Conservation (phyloP, 106 monocot species). For the Dendrobium huoshanense region DNA sequence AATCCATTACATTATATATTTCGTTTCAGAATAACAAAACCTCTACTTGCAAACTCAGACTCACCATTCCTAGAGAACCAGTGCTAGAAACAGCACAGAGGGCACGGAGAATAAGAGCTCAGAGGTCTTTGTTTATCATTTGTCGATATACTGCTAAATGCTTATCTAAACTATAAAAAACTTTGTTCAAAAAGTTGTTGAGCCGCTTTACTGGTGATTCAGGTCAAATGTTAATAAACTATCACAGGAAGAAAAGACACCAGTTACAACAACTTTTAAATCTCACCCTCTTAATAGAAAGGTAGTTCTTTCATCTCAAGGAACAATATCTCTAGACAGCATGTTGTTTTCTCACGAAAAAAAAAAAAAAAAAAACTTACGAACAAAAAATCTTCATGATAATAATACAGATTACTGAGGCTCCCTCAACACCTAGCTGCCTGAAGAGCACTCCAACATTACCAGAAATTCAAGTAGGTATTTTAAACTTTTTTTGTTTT, state of each 20-base stretch:
- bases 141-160: not conserved
- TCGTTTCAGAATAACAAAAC: conserved; percentile 26
- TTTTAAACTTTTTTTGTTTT: not conserved
- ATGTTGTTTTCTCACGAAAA: not conserved
- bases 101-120: conserved; percentile 39
- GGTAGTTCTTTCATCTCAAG: conserved; percentile 15
- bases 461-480: conserved; percentile 42
- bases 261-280: conserved; percentile 27
- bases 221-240: conserved; percentile 35
- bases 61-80: conserved; percentile 80
- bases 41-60: conserved; percentile 29
- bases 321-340: not conserved
- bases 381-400: not conserved
- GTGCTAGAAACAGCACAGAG: conserved; percentile 64
- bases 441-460: conserved; percentile 42
- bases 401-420: conserved; percentile 42
- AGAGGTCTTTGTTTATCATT: conserved; percentile 10
- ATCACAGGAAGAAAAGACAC: conserved; percentile 10
- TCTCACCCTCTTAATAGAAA: conserved; percentile 69
- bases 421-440: conserved; percentile 35
- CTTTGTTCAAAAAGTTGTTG: not conserved
- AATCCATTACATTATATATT: conserved; percentile 6
- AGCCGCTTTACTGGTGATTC: conserved; percentile 5
- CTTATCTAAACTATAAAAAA: not conserved
- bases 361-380: too few species aligned